A percentile compares a stretch with the other conserved stretches of the same genome.
phyloP scores from a whole-genome alignment of 495 filamentous ascomycete species.

The Cercophora newfieldiana region DNA sequence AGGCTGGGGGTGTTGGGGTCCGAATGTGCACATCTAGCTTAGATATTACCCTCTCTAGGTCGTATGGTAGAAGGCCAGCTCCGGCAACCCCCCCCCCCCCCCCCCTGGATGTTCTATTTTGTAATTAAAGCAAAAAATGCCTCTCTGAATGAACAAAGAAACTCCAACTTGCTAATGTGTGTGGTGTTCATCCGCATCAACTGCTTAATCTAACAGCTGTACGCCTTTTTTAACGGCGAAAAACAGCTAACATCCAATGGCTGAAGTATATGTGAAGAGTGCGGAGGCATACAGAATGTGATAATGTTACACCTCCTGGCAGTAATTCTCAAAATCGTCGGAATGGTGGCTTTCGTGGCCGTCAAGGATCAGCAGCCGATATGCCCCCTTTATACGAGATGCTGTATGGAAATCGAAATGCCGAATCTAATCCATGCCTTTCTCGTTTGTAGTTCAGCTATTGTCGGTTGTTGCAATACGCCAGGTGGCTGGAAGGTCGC shows the following conservation, averaged over 20 bases:
- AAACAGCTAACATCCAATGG: constrained; percentile 13
- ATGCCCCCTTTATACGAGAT: neutral
- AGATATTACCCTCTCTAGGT: too few relatives aligned
- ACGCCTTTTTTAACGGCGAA: constrained; percentile 7
- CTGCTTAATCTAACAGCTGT: too few relatives aligned
- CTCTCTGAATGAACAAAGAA: too few relatives aligned
- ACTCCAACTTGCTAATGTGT: too few relatives aligned
- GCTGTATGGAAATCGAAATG: neutral
- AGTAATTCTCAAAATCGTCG: neutral
- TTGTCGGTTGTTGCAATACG: neutral
- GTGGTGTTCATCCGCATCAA: too few relatives aligned
- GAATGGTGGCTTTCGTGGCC: neutral
- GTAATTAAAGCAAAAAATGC: too few relatives aligned
- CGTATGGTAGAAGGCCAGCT: too few relatives aligned
- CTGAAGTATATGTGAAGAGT: constrained; percentile 1
- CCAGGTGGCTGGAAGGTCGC: neutral
- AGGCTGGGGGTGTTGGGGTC: too few relatives aligned
- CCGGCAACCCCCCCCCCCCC: too few relatives aligned
- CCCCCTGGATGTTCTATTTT: too few relatives aligned
- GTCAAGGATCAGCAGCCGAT: neutral
- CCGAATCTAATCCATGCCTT: neutral
- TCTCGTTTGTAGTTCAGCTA: neutral
- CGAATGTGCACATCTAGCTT: too few relatives aligned
- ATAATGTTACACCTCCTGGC: neutral
- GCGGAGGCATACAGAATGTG: neutral